Evolutionary conservation across 305 asterid genomes (phyloP), one percentile per base, ranked within the genome.

Genomic region (Fraxinus latifolia): DNA sequence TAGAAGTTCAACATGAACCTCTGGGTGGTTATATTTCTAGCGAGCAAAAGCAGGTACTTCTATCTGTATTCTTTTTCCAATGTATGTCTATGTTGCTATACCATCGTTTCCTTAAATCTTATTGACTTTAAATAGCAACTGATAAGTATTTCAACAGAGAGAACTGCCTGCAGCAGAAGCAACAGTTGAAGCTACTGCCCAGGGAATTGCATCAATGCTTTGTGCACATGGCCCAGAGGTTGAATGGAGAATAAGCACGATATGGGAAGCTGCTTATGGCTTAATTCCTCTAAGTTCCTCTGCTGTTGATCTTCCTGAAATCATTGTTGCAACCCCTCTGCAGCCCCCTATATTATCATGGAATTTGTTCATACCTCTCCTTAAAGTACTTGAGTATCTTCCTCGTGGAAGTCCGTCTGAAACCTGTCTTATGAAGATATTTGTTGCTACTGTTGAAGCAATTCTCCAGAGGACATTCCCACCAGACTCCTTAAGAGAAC

Each of bases 181-280:
- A 75, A 92, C 98, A 3, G 89, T 93, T 74, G 98, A 96, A 90
- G 99, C 99, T 72, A 96, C 99, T 85, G 99, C 99, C 68, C 97
- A 96, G 82, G 99, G 98, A 81, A 94, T 96, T 84, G 98, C 99
- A 44, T 96, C 99, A 21, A 92, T 96, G 99, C 99, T 96, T 83
- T 96, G 99, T 83, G 98, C 99, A 83, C 98, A 96, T 84, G 99
- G 98, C 25, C 97, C 97, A 14, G 99, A 96, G 92, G 98, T 94
- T 62, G 98, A 96, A 86, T 96, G 99, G 99, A 92, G 99, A 87
- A 94, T 96, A 87, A 94, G 99, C 85, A 96, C 99, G 74, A 92
- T 96, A 80, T 96, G 99, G 99, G 99, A 96, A 93, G 99, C 98
- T 84, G 99, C 99, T 55, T 96, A 96, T 85, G 99, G 99, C 77